Evolutionary conservation across 2,329 filamentous ascomycete species (phyloP), one percentile per base, ranked within the genome.

Genomic region (Esteya vermicola): DNA sequence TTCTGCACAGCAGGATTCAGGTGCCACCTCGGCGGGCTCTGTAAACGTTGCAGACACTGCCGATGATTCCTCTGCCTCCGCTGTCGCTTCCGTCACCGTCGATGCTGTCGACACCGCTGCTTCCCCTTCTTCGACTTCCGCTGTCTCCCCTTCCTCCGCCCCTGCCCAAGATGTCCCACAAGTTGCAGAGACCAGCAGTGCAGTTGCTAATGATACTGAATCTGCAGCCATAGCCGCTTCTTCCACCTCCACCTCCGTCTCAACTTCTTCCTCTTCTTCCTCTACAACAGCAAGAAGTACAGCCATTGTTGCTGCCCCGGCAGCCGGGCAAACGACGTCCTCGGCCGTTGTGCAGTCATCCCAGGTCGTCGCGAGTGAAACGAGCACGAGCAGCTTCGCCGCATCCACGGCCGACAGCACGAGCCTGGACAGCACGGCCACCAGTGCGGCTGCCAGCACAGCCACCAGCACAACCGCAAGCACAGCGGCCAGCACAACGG

Each of bases 321-420:
- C n/a, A 21, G 9, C 14, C 10, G 8, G 34, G 13, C 14, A 21
- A 20, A 35, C 22, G 21, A 30, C 38, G n/a, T 18, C 38, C 20
- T n/a, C 25, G 27, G 22, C 18, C 23, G 14, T 45, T n/a, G n/a
- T n/a, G n/a, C n/a, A n/a, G n/a, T 22, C 32, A n/a, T 18, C 21
- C 20, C 9, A 26, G n/a, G 22, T 16, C 13, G 13, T 5, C 9
- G 13, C 21, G 14, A 12, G 13, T 9, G 22, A 13, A 14, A 5
- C 14, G 6, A 26, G 14, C 14, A 26, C 21, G 9, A 18, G 21
- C 20, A 16, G 20, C 14, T 9, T 8, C 9, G 6, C 20, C 16
- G 19, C 22, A 4, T 6, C 45, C 20, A 45, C 43, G 18, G 40
- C 38, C 32, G 44, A 47, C 10, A 43, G 33, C 20, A 43, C 40